Percentiles rank a stretch among this genome's conserved stretches.
Evolutionary conservation across 2,329 filamentous ascomycete species (phyloP).

Genomic region (Stagonosporopsis tanaceti): DNA sequence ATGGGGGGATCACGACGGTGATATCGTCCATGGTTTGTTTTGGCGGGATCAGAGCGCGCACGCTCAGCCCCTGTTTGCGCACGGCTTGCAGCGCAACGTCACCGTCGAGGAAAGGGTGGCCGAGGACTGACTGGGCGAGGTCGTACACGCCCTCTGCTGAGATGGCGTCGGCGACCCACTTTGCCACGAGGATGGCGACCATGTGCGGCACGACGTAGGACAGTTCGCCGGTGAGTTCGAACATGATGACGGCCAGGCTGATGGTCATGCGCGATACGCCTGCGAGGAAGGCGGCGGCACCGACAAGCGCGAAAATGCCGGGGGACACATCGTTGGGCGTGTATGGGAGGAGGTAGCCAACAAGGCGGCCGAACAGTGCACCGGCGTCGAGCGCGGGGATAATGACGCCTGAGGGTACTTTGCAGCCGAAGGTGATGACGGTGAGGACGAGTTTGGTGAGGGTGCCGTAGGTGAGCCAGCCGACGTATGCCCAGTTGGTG

Average conservation of each 20-base stretch:
- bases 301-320: slow-evolving; percentile 68
- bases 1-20: slow-evolving; percentile 57
- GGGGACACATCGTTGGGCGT: slow-evolving; percentile 55
- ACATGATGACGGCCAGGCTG: slow-evolving; percentile 67
- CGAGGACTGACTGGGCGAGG: slow-evolving; percentile 65
- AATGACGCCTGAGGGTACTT: slow-evolving; percentile 68
- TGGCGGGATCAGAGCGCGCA: slow-evolving; percentile 61
- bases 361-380: slow-evolving; percentile 64
- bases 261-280: slow-evolving; percentile 68
- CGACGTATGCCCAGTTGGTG: slow-evolving; percentile 54
- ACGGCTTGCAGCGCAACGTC: slow-evolving; percentile 59
- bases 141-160: slow-evolving; percentile 65
- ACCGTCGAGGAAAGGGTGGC: slow-evolving; percentile 65
- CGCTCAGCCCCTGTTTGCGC: slow-evolving; percentile 48
- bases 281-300: slow-evolving; percentile 65
- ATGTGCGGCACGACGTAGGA: slow-evolving; percentile 66
- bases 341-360: slow-evolving; percentile 54
- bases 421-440: slow-evolving; percentile 66
- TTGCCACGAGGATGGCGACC: slow-evolving; percentile 66
- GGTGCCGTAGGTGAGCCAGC: slow-evolving; percentile 62
- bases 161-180: slow-evolving; percentile 66
- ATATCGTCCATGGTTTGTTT: slow-evolving; percentile 64
- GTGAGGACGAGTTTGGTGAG: slow-evolving; percentile 64
- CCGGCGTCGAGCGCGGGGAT: slow-evolving; percentile 67
- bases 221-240: slow-evolving; percentile 66